Evolutionary conservation across 306 rosid species (phyloP).

Genomic region (Dicorynia guianensis): DNA sequence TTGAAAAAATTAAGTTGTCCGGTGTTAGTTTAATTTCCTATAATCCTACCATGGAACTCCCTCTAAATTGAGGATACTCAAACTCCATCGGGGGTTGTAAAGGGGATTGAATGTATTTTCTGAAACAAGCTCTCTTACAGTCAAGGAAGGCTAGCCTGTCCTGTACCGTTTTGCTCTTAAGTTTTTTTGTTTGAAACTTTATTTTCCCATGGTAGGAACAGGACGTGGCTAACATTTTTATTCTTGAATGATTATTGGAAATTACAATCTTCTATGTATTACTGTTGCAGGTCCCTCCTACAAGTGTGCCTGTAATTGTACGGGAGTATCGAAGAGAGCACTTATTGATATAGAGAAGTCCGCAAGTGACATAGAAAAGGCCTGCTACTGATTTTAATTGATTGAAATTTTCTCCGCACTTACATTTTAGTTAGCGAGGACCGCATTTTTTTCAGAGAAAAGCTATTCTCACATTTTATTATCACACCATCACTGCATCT

Average conservation of each 20-base stretch:
- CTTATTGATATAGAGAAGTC: conserved; percentile 48
- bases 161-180: not conserved
- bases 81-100: no score
- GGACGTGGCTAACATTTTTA: not conserved
- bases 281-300: conserved; percentile 74
- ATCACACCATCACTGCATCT: no score
- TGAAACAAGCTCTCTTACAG: no score
- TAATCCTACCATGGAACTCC: no score
- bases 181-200: not conserved
- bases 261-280: not conserved
- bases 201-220: no score
- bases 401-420: conserved; percentile 8
- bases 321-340: conserved; percentile 75
- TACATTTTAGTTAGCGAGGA: not conserved
- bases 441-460: not conserved
- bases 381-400: conserved; percentile 12
- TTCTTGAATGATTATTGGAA: not conserved
- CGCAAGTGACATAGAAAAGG: conserved; percentile 1
- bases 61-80: no score
- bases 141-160: no score
- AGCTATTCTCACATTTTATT: no score
- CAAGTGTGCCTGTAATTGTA: conserved; percentile 88
- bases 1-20: no score
- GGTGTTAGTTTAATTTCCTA: no score
- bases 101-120: no score